Evolutionary conservation across 495 filamentous ascomycete species (phyloP).

Genomic region (Penicillium longicatenatum): DNA sequence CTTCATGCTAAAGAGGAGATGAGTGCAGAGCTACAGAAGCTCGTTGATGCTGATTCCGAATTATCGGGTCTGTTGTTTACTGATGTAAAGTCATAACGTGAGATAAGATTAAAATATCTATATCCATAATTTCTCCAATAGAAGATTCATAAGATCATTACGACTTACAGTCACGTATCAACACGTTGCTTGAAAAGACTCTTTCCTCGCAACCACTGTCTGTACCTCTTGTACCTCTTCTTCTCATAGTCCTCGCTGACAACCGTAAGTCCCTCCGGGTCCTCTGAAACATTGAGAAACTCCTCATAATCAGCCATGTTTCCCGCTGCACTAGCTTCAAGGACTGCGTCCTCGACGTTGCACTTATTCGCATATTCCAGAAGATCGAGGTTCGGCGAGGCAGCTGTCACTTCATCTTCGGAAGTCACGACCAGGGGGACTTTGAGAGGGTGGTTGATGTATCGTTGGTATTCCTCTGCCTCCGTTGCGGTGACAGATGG

Average conservation of each 20-base stretch:
- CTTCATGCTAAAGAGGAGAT: constrained; percentile 29
- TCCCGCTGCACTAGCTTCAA: constrained; percentile 55
- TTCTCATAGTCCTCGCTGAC: constrained; percentile 78
- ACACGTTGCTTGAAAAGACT: constrained; percentile 90
- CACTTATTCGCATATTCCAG: constrained; percentile 68
- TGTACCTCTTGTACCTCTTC: constrained; percentile 94
- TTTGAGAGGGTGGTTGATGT: constrained; percentile 86
- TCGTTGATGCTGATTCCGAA: constrained; percentile 40
- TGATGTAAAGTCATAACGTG: constrained; percentile 16
- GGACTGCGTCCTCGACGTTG: constrained; percentile 37
- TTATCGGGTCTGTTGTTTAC: constrained; percentile 32
- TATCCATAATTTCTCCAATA: neutral
- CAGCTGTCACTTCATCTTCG: constrained; percentile 55
- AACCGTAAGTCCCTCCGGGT: constrained; percentile 89
- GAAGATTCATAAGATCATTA: too few relatives aligned
- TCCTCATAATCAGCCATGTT: constrained; percentile 75
- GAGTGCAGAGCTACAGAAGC: constrained; percentile 32
- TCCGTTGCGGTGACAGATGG: constrained; percentile 74
- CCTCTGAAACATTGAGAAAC: constrained; percentile 71
- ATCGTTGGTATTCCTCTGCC: constrained; percentile 83
- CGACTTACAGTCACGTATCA: constrained; percentile 61
- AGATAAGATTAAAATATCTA: neutral
- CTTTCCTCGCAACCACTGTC: constrained; percentile 91
- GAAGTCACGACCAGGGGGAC: constrained; percentile 84
- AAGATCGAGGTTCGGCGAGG: constrained; percentile 63